phyloP scores from a whole-genome alignment of 2,329 filamentous ascomycete genomes.

The Sporothrix luriei region DNA sequence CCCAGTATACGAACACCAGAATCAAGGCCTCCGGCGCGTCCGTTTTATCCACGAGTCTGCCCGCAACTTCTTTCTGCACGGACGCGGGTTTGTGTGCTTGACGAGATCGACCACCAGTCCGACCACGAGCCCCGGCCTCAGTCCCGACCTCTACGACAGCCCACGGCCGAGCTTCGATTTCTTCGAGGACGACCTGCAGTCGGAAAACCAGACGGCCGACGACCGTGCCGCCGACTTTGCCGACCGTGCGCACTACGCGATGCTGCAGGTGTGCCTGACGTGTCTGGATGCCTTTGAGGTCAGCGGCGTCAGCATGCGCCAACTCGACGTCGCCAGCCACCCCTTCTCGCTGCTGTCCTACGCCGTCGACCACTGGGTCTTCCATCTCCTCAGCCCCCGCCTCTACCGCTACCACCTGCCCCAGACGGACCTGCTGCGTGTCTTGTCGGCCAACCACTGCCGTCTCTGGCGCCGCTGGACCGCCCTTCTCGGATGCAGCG shows the following conservation, averaged over 20 bases:
- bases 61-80: conserved; percentile 42
- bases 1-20: conserved; percentile 35
- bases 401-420: conserved; percentile 43
- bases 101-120: background rate
- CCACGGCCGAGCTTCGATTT: conserved; percentile 13
- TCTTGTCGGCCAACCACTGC: conserved; percentile 39
- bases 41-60: conserved; percentile 43
- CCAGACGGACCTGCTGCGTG: conserved; percentile 39
- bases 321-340: conserved; percentile 41
- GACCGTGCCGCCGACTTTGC: conserved; percentile 34
- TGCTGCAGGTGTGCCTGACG: conserved; percentile 42
- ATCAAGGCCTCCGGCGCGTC: conserved; percentile 40
- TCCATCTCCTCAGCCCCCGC: conserved; percentile 42
- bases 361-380: conserved; percentile 41
- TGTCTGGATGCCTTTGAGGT: conserved; percentile 45
- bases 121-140: background rate
- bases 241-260: conserved; percentile 41
- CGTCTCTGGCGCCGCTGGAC: conserved; percentile 45
- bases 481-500: conserved; percentile 37
- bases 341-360: conserved; percentile 41
- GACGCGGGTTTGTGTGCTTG: conserved; percentile 42
- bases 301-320: conserved; percentile 34
- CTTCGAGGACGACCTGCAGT: background rate
- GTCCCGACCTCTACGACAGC: background rate
- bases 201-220: conserved; percentile 25